phyloP scores from a whole-genome alignment of 2,329 filamentous ascomycete genomes.

The Leptographium galeiforme region DNA sequence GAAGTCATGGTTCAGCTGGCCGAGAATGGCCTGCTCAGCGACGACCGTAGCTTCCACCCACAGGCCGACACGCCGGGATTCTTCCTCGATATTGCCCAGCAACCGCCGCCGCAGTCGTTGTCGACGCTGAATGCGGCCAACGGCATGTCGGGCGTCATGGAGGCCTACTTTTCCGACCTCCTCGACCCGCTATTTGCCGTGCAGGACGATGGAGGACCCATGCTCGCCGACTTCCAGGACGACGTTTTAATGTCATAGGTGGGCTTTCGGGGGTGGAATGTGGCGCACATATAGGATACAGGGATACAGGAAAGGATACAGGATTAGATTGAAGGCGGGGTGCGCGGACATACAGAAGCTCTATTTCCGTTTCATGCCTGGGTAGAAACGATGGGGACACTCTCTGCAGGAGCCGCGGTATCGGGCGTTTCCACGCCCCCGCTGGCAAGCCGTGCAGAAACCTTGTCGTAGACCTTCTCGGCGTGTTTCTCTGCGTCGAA shows the following conservation, averaged over 20 bases:
- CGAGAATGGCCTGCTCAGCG: constrained; percentile 12
- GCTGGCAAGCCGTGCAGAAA: constrained; percentile 13
- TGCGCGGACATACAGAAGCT: neutral
- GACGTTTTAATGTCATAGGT: neutral
- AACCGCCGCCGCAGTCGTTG: constrained; percentile 6
- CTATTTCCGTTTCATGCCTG: neutral
- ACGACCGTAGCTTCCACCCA: constrained; percentile 11
- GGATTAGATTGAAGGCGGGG: too few species aligned
- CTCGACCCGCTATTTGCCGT: constrained; percentile 10
- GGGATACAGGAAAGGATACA: too few species aligned
- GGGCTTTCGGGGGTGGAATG: too few species aligned
- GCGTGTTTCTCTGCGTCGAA: constrained; percentile 32
- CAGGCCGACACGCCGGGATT: constrained; percentile 8
- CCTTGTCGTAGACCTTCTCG: constrained; percentile 23
- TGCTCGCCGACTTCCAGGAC: constrained; percentile 7
- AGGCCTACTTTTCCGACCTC: constrained; percentile 12
- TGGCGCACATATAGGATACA: too few species aligned
- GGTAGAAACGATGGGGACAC: neutral
- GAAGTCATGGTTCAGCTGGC: constrained; percentile 16
- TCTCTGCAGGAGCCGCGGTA: too few species aligned
- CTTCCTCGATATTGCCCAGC: constrained; percentile 10
- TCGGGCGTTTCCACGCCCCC: too few species aligned
- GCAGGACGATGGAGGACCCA: constrained; percentile 3
- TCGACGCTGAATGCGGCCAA: neutral
- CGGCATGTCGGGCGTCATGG: constrained; percentile 10